These are phyloP conservation scores for Bassia scoparia DNA, from an alignment of 148 eudicot genomes.

Conservation along the genomic window DNA sequence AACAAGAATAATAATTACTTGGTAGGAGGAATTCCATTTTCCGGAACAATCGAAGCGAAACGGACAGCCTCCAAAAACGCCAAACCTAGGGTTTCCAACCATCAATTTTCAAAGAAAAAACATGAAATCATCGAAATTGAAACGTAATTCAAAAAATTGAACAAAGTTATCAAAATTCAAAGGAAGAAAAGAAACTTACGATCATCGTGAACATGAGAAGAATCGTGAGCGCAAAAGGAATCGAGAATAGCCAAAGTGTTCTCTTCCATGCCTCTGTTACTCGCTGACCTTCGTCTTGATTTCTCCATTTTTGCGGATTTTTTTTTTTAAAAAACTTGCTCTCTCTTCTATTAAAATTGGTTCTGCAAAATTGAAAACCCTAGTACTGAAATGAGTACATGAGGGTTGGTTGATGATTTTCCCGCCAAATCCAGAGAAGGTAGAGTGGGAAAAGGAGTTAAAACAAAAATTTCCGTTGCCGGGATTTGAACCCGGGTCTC, in stretches of 20 bases:
- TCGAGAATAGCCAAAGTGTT: slow-evolving; percentile 73
- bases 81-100: slow-evolving; percentile 39
- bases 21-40: slow-evolving; percentile 60
- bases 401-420: not conserved
- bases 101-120: not conserved
- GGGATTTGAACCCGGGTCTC: slow-evolving; percentile 99
- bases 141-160: not conserved
- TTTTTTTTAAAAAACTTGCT: not conserved
- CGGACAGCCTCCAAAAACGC: slow-evolving; percentile 83
- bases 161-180: not conserved
- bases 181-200: slow-evolving; percentile 23
- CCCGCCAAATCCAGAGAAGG: slow-evolving; percentile 19
- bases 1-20: slow-evolving; percentile 26
- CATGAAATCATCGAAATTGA: not conserved
- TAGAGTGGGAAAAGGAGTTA: not conserved
- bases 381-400: not conserved
- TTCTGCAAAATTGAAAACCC: slow-evolving; percentile 8
- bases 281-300: slow-evolving; percentile 15
- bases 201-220: slow-evolving; percentile 43
- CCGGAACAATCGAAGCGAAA: slow-evolving; percentile 56
- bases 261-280: slow-evolving; percentile 56
- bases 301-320: slow-evolving; percentile 28
- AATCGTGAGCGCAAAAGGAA: slow-evolving; percentile 45
- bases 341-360: not conserved
- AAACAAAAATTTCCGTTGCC: slow-evolving; percentile 64